Conservation (phyloP, 805 yeast species). For the Monosporozyma servazzii region DNA sequence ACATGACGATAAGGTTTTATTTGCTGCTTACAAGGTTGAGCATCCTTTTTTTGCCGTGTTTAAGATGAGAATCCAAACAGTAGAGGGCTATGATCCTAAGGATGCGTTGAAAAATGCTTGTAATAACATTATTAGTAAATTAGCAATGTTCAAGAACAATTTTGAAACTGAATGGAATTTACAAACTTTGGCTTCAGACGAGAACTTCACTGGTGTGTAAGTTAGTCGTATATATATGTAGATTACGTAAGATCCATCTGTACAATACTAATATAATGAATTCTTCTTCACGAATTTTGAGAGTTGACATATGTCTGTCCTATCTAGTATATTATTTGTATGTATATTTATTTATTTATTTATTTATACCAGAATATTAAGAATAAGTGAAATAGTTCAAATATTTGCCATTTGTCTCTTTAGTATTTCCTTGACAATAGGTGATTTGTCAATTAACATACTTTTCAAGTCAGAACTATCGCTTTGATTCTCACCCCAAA, state of each 20-base stretch:
- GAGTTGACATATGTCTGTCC: not conserved
- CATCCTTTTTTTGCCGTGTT: slow-evolving; percentile 96
- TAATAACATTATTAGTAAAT: slow-evolving; percentile 67
- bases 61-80: slow-evolving; percentile 89
- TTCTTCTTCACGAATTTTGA: not conserved
- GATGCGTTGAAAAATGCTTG: slow-evolving; percentile 89
- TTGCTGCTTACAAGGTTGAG: slow-evolving; percentile 96
- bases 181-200: slow-evolving; percentile 57
- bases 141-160: slow-evolving; percentile 62
- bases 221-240: not conserved
- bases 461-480: not conserved
- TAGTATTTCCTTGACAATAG: not conserved
- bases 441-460: not conserved
- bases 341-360: too few species aligned
- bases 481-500: not conserved
- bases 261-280: not conserved
- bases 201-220: slow-evolving; percentile 14
- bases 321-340: not conserved
- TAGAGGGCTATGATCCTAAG: slow-evolving; percentile 86
- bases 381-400: not conserved
- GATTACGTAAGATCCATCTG: not conserved
- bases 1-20: slow-evolving; percentile 79
- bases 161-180: slow-evolving; percentile 91
- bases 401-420: not conserved
- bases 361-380: not conserved